Base-by-base conservation (phyloP, 805 yeast species). In the Saturnispora sanitii region DNA sequence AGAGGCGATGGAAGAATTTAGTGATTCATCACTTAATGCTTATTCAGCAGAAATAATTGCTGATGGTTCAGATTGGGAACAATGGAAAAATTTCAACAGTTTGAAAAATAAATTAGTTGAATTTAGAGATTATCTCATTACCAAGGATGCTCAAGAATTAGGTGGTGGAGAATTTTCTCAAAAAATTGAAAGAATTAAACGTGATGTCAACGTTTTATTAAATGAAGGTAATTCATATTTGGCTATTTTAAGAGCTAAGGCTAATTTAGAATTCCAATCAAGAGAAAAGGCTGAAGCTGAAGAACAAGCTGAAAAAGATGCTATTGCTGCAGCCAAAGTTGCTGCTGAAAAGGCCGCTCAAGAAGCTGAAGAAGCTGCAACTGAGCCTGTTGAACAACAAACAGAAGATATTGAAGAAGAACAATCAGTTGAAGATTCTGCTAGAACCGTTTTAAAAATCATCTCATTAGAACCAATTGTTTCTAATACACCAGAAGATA, bases 1-100 rank as follows among this genome's bases (percentile, higher is more conserved):
- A 40, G 88, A 82, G 47, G 69, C 79, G 0, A 70, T 78, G 54
- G 88, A 82, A 56, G 82, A 82, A 45, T 82, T 82, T 66, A 77
- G 80, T 5, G 87, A 81, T 41, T 71, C 75, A 6, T 68, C 82
- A 22, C 67, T 81, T 41, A 68, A 63, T 48, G 85, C 80, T 49
- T 81, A 79, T 61, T 71, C 82, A 6, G 71, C 72, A 39, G 70
- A 75, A 43, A 67, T 82, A 53, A 70, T 77, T 38, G 61, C 64
- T 17, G 57, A 55, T 15, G 68, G 62, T 23, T 65, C 60, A 27
- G 59, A 64, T 22, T 76, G 76, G 69, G 57, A 57, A 23, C 74
- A 71, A 46, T 79, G 83, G 88, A 78, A 72, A 50, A 64, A 67
- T 42, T 80, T 73, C 53, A 73, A 78, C 45, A 61, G 60, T 26